These are phyloP conservation scores for Apophysomyces ossiformis DNA, from an alignment of 371 early-diverging fungal species.

Conservation along the genomic window DNA sequence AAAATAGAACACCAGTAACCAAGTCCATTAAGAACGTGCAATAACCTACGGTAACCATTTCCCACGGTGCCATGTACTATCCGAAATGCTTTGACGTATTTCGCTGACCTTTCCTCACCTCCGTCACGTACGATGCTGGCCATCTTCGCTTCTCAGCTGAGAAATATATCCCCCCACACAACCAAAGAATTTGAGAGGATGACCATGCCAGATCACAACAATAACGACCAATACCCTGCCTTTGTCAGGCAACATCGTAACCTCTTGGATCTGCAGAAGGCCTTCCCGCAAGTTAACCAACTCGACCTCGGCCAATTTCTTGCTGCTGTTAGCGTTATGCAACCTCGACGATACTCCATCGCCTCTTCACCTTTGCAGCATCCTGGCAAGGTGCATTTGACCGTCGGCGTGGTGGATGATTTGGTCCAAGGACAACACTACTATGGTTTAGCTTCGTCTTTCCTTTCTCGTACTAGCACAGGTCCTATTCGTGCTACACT, in stretches of 20 bases:
- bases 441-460: conserved; percentile 50
- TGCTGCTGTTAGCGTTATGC: conserved; percentile 49
- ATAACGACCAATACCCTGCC: conserved; percentile 40
- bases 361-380: conserved; percentile 48
- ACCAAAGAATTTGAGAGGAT: conserved; percentile 38
- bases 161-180: conserved; percentile 36
- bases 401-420: conserved; percentile 53
- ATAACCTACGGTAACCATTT: conserved; percentile 50
- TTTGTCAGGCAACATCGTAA: conserved; percentile 53
- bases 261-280: conserved; percentile 46
- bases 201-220: conserved; percentile 39
- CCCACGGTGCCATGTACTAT: conserved; percentile 55
- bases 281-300: conserved; percentile 51
- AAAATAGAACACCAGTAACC: too few species aligned
- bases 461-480: conserved; percentile 15
- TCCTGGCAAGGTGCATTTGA: conserved; percentile 35
- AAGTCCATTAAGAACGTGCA: conserved; percentile 44
- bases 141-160: conserved; percentile 47
- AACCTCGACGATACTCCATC: conserved; percentile 64
- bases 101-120: conserved; percentile 53
- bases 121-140: conserved; percentile 52
- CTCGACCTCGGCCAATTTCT: conserved; percentile 53
- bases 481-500: conserved; percentile 35
- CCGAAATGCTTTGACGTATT: conserved; percentile 52
- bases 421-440: conserved; percentile 43